Evolutionary conservation across 805 yeast species (phyloP), one percentile per base, ranked within the genome.

Genomic region (Jamesozyma rosinii): DNA sequence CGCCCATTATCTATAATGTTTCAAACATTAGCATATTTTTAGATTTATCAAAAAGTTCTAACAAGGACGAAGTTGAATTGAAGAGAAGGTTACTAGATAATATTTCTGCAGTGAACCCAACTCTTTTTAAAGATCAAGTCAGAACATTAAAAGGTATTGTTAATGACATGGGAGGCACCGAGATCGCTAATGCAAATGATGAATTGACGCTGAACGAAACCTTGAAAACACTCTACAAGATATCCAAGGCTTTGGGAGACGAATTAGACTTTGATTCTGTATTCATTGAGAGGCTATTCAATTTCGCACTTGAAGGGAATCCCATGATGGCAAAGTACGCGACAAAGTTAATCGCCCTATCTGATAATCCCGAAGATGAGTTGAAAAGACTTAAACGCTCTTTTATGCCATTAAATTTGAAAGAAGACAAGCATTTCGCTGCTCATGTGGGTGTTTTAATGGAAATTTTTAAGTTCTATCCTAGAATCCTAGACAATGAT

Each of bases 311-410:
- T 0, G 50, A 54, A 1, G 90, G 90, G 0, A 61, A 74, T 2
- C 76, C 84, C 1, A 35, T 53, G 9, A 86, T 81, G 51, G 81
- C 90, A 0, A 77, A 71, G 52, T 83, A 79, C 55, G 72, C 89
- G 0, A 64, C 77, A 8, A 79, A 76, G 54, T 63, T 83, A 5
- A 47, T 84, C 6, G 70, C 77, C 2, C 64, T 76, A n/a, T 61
- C 71, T 2, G 59, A 68, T 3, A 63, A 63, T 40, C 70, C 70
- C 21, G 75, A 72, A 17, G 55, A 63, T 2, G 59, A 66, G 10
- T 56, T 70, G 4, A 57, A 66, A 1, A 60, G 65, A 15, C 61
- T 79, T 5, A 63, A 72, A 29, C 59, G 61, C 3, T 40, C 56
- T 0, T 63, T 75, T 6, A 72, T 76, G 52, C 90, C 88, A 0